Percentiles rank a stretch among this genome's conserved stretches.
Evolutionary conservation across 1,284 basidiomycete genomes (phyloP).

Genomic region (Schizopora paradoxa): DNA sequence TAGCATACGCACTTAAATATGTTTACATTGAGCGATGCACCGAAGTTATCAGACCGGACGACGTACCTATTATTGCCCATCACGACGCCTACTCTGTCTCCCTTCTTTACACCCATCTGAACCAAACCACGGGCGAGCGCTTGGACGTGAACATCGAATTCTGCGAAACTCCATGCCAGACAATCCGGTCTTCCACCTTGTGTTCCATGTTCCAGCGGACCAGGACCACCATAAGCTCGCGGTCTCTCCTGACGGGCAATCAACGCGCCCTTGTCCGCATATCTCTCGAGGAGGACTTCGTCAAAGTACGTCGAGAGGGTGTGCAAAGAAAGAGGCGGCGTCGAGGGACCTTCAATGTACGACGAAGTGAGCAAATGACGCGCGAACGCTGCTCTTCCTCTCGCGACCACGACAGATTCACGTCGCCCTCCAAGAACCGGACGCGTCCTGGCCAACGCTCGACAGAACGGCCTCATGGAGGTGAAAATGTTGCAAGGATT

Average conservation of each 20-base stretch:
- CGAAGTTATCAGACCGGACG: no score
- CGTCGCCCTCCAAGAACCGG: no score
- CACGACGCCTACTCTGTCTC: constrained; percentile 74
- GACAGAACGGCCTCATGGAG: no score
- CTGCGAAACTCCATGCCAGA: constrained; percentile 70
- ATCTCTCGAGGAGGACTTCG: constrained; percentile 45
- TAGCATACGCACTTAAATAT: constrained; percentile 61
- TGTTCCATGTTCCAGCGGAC: no score
- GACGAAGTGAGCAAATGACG: constrained; percentile 36
- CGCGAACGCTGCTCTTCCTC: no score
- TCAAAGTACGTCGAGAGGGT: constrained; percentile 66
- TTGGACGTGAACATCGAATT: constrained; percentile 63
- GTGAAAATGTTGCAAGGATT: no score
- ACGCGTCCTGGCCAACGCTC: no score
- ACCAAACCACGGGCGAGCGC: constrained; percentile 70
- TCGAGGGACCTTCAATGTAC: constrained; percentile 49
- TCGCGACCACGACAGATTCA: no score
- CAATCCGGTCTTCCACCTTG: constrained; percentile 39
- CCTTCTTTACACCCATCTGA: constrained; percentile 65
- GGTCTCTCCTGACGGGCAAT: constrained; percentile 59
- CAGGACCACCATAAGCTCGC: constrained; percentile 54
- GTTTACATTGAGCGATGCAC: neutral
- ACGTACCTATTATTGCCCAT: constrained; percentile 78
- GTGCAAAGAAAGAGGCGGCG: constrained; percentile 53
- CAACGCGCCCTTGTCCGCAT: constrained; percentile 54